These are phyloP conservation scores for Begonia peltatifolia DNA, from an alignment of 306 rosid species.

Conservation along the genomic window DNA sequence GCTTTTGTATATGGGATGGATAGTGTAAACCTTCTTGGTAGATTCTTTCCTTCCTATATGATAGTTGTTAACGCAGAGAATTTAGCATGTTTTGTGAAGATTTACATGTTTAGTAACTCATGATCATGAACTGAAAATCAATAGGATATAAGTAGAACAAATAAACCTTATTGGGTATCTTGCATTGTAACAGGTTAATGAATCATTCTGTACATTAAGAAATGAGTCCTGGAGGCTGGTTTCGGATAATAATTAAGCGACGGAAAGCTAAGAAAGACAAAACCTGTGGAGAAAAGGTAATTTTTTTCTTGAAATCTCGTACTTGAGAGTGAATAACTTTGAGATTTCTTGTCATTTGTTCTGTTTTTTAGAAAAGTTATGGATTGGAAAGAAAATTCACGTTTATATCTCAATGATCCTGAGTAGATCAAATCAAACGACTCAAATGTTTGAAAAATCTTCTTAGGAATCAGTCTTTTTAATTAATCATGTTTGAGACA, in stretches of 20 bases:
- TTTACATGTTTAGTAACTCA: too few species aligned
- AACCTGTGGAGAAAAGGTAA: slow-evolving; percentile 20
- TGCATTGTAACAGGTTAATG: too few species aligned
- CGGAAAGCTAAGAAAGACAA: slow-evolving; percentile 33
- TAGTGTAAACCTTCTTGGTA: too few species aligned
- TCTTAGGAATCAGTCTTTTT: not conserved
- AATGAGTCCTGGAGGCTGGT: slow-evolving; percentile 49
- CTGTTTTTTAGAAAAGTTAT: not conserved
- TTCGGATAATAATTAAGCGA: slow-evolving; percentile 26
- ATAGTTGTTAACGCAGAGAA: too few species aligned
- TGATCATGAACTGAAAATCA: too few species aligned
- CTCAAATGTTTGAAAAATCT: not conserved
- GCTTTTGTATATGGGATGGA: too few species aligned
- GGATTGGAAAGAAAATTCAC: not conserved
- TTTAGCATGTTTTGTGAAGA: too few species aligned
- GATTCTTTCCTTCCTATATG: too few species aligned
- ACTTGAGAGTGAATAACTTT: slow-evolving; percentile 1
- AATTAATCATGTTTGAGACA: slow-evolving; percentile 1
- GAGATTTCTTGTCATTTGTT: not conserved
- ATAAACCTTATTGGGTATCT: too few species aligned
- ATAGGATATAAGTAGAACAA: too few species aligned
- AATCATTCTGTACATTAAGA: not conserved
- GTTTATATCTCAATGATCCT: too few species aligned
- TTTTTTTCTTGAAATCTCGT: slow-evolving; percentile 1
- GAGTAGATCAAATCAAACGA: too few species aligned